Base-by-base conservation (phyloP, 768 basidiomycete species). In the Cystoderma amianthinum region DNA sequence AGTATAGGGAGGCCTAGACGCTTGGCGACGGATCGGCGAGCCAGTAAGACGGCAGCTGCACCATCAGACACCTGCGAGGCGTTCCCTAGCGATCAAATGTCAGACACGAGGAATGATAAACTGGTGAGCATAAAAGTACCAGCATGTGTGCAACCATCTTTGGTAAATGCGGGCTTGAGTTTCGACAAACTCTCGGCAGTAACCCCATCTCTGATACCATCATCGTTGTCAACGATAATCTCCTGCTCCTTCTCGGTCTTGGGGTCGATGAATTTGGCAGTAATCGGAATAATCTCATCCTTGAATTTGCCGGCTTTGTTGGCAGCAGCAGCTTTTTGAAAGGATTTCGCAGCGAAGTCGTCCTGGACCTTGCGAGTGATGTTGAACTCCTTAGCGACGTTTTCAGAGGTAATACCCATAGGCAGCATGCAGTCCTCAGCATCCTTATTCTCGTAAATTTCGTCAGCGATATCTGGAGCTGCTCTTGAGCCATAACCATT, bases 351-450 rank as follows among this genome's bases (percentile, higher is more conserved):
- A 4, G 92, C 82, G 52, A 94, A 93, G 42, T 70, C 74, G 67
- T 95, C 93, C 63, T 94, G 89, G n/a, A 60, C 63, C 36, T 71
- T 68, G 40, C 93, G 84, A 20, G 82, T 68, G 57, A 95, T 78
- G 44, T 69, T 67, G 61, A 74, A 94, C 42, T 90, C 80, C 37
- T 69, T 58, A 10, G 92, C 88, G 48, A 93, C 89, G 58, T 92
- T 92, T 68, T 94, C 91, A n/a, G 86, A 90, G 15, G 93, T 93
- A 67, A 93, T 82, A 24, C 92, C 93, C 88, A 91, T 91, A 33
- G 89, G 89, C 44, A 88, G 67, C 19, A 85, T 69, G 56, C 89
- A 92, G 64, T 93, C 90, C 44, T 76, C 76, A 2, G 90, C 77
- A 49, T 85, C 81, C 50, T 78, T 64, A 61, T 72, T 79, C 23